Evolutionary conservation across 2,329 filamentous ascomycete genomes (phyloP).

Genomic region (Aspergillus pseudonomiae): DNA sequence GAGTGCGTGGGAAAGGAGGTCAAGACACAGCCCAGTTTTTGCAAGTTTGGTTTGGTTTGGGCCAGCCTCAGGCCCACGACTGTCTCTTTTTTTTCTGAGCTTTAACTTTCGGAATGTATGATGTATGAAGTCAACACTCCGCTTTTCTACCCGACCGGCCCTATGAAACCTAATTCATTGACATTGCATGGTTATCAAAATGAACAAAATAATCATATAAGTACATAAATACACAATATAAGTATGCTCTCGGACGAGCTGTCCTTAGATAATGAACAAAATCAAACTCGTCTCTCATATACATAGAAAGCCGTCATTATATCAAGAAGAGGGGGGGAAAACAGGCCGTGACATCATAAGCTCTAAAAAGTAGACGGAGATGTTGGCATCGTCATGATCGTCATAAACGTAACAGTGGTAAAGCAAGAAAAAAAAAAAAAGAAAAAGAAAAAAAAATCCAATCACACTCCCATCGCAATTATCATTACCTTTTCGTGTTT

Average conservation of each 20-base stretch:
- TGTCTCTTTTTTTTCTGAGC: neutral
- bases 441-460: neutral
- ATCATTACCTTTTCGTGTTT: slow-evolving; percentile 11
- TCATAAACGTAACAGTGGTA: slow-evolving; percentile 14
- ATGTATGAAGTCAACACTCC: slow-evolving; percentile 2
- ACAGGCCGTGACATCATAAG: slow-evolving; percentile 24
- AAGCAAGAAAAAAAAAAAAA: neutral
- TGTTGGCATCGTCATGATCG: slow-evolving; percentile 21
- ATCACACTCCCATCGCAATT: neutral
- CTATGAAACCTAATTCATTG: neutral
- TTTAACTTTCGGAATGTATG: neutral
- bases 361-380: slow-evolving; percentile 17
- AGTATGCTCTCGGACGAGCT: neutral
- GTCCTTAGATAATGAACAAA: neutral
- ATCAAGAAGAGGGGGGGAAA: neutral
- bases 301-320: slow-evolving; percentile 4
- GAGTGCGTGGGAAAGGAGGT: neutral
- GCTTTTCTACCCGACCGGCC: neutral
- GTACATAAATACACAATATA: neutral
- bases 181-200: neutral
- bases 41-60: neutral
- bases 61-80: neutral
- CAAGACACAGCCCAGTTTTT: neutral
- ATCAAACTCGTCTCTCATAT: slow-evolving; percentile 9
- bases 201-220: neutral